Evolutionary conservation across 306 rosid species (phyloP), one percentile per base, ranked within the genome.

Genomic region (Quercus cerris): DNA sequence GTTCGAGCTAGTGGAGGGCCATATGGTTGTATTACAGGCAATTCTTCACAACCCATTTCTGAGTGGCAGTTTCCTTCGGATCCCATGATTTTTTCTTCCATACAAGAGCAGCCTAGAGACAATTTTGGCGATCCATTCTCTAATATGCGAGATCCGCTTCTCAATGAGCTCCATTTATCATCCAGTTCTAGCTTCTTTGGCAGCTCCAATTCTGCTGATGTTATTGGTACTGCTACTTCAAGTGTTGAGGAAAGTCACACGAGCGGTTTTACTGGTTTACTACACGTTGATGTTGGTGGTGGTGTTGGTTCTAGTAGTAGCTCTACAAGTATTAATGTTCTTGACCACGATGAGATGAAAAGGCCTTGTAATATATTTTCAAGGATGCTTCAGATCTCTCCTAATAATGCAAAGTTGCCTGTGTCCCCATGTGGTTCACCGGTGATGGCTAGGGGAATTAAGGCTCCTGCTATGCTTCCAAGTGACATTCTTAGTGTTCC

Each of bases 361-460:
- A 56, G 81, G 73, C 84, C 90, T 44, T 78, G 82, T 38, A 89
- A 88, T 81, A 87, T 87, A 83, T 91, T 94, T 82, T 92, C 98
- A 5, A 81, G 89, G 52, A 87, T 92, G 92, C 88, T 91, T 87
- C 97, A 94, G 97, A 94, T 94, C 94, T 91, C 96, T 70, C 94
- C 97, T 12, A 81, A 76, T 18, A 81, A 76, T 79, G 57, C 86
- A 70, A 86, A 84, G 84, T 13, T 86, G 44, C 74, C 82, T 1
- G 61, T 58, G 2, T 56, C 80, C 12, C 84, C 86, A 8, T 41
- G 88, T 74, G 87, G 81, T 57, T 86, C 85, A 7, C 78, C 79
- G 46, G 68, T 70, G 52, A 12, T 78, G 49, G 76, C 86, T 33
- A 78, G 85, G 28, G 76, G 75, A 77, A 78, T 88, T 69, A 81